Evolutionary conservation across 179 eudicot genomes (phyloP), one percentile per base, ranked within the genome.

Genomic region (Silene noctiflora): DNA sequence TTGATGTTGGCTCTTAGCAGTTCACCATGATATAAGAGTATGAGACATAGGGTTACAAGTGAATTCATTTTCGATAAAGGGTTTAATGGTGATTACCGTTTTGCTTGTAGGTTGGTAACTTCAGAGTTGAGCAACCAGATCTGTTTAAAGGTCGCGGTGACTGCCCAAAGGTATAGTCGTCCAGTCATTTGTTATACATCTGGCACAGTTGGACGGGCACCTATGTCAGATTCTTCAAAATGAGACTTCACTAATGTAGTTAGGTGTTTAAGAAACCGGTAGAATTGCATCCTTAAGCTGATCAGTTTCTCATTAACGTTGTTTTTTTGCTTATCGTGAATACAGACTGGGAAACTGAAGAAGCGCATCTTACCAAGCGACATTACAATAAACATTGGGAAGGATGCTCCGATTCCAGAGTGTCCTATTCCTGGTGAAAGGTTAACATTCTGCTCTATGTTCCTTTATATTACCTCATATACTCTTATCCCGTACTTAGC

Each of bases 121-220:
- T 94, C 46, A 86, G 97, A 80, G 98, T 94, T 82, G 97, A 94
- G 86, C 97, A 96, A 71, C 97, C 97, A 78, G 97, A 96, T 70
- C 81, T 94, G 85, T 94, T 94, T 75, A 84, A 94, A 82, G 97
- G 96, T 78, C 97, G 98, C 71, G 98, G 98, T 59, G 97, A 92
- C 83, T 96, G 89, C 82, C 97, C 97, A 39, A 94, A 92, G 98
- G 98, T 94, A 27, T 61, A 10, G 16, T 64, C 35, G 35, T 4
- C 4, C 4, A 33, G 3, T 33, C 35, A 33, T 33, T 33, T 33
- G 35, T 33, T 33, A 33, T 3, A 25, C 27, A 25, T 25, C 27
- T 25, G 27, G 27, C 27, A 33, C 35, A 33, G 35, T 33, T 33
- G 35, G 35, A 33, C 5, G 4, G 4, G 35, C 35, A 33, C 35